Percentiles rank a stretch among this genome's conserved stretches.
Evolutionary conservation across 768 basidiomycete species (phyloP).

Genomic region (Pulveroboletus sp.): DNA sequence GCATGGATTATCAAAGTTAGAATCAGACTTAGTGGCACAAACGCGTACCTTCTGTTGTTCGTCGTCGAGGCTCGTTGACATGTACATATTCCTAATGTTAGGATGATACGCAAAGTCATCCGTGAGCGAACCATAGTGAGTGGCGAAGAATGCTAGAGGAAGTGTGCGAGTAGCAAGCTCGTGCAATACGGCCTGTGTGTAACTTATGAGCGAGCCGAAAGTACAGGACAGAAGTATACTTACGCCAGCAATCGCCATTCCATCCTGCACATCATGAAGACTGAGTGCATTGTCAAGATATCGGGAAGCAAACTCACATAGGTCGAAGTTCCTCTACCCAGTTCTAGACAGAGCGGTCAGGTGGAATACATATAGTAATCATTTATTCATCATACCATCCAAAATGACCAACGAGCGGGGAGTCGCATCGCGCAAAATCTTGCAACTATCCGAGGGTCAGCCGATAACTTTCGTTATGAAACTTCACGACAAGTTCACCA

Average conservation of each 20-base stretch:
- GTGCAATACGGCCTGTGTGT: constrained; percentile 78
- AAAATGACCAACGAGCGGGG: constrained; percentile 92
- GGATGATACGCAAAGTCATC: constrained; percentile 92
- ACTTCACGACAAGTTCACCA: constrained; percentile 47
- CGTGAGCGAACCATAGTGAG: constrained; percentile 94
- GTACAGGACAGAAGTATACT: constrained; percentile 15
- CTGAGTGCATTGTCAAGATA: constrained; percentile 11
- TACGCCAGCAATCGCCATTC: constrained; percentile 97
- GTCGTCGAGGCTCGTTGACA: constrained; percentile 92
- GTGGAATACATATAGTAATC: not conserved
- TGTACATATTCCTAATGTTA: constrained; percentile 92
- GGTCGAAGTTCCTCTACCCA: constrained; percentile 94
- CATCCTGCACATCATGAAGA: constrained; percentile 55
- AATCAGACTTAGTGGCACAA: not conserved
- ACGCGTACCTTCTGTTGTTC: constrained; percentile 74
- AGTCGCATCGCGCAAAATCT: constrained; percentile 90
- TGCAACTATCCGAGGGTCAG: constrained; percentile 54
- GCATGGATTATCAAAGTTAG: not conserved
- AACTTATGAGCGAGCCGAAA: constrained; percentile 4
- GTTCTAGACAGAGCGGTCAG: constrained; percentile 49
- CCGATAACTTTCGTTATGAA: not conserved
- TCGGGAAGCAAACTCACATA: constrained; percentile 47
- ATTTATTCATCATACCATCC: constrained; percentile 58
- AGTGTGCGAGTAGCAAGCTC: constrained; percentile 90
- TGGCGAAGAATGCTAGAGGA: constrained; percentile 93